A percentile compares a stretch with the other conserved stretches of the same genome.
phyloP scores from a whole-genome alignment of 768 basidiomycete genomes.

The Wakefieldia striispora region DNA sequence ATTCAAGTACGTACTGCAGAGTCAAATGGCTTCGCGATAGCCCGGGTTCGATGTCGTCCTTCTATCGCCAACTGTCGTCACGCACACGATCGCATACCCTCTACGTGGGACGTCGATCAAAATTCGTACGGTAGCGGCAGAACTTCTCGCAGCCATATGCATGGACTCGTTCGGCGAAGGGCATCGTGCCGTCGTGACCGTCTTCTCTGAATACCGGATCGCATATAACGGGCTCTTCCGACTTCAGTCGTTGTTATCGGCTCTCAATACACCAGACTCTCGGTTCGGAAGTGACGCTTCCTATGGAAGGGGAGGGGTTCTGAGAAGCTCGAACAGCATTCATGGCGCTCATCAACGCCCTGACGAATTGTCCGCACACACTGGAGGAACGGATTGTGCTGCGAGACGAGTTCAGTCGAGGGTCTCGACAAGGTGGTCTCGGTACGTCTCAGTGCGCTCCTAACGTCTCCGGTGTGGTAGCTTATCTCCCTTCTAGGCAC shows the following conservation, averaged over 20 bases:
- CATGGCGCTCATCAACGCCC: slow-evolving; percentile 77
- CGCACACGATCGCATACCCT: too few species aligned
- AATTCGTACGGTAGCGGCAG: too few species aligned
- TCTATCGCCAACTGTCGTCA: too few species aligned
- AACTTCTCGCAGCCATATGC: slow-evolving; percentile 81
- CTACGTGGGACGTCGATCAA: too few species aligned
- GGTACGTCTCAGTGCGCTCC: slow-evolving; percentile 45
- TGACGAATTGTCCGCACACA: slow-evolving; percentile 71
- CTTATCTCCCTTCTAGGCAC: slow-evolving; percentile 43
- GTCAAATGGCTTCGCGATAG: too few species aligned
- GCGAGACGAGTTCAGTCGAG: slow-evolving; percentile 76
- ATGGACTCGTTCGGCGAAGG: slow-evolving; percentile 69
- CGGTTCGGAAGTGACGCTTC: slow-evolving; percentile 31
- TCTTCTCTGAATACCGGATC: slow-evolving; percentile 77
- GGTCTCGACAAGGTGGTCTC: slow-evolving; percentile 83
- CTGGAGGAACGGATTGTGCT: slow-evolving; percentile 78
- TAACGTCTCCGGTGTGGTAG: not conserved
- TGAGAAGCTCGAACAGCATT: slow-evolving; percentile 82
- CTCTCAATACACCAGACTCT: slow-evolving; percentile 54
- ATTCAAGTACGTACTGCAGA: too few species aligned
- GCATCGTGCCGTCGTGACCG: slow-evolving; percentile 69
- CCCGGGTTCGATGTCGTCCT: too few species aligned
- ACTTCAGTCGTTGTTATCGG: slow-evolving; percentile 71
- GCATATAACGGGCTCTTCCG: slow-evolving; percentile 72
- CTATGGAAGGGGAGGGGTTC: slow-evolving; percentile 59